phyloP scores from a whole-genome alignment of 2,329 filamentous ascomycete genomes.

The Teratosphaeria viscida region DNA sequence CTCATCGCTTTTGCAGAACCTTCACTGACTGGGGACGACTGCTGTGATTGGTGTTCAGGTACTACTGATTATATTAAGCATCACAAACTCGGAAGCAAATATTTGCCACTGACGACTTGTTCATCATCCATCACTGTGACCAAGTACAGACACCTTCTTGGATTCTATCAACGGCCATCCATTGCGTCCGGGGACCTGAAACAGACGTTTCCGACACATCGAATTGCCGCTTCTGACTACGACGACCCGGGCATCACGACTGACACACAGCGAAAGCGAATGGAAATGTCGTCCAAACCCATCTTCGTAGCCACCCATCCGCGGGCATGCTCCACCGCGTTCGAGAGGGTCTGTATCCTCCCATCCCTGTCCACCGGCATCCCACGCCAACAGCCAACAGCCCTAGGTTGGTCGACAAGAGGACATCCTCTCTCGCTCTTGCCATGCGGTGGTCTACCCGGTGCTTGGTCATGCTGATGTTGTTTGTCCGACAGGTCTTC shows the following conservation, averaged over 20 bases:
- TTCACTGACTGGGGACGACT: neutral
- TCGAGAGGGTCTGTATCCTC: constrained; percentile 64
- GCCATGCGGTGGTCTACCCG: neutral
- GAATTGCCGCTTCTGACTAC: neutral
- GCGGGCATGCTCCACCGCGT: constrained; percentile 89
- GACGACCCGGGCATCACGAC: constrained; percentile 1
- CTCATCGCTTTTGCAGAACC: neutral
- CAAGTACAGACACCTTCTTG: neutral
- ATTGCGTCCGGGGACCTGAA: neutral
- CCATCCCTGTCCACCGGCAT: neutral
- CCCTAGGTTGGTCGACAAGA: neutral
- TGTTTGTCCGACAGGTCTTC: constrained; percentile 56
- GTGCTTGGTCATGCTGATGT: neutral
- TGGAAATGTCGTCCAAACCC: constrained; percentile 59
- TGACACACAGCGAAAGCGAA: neutral
- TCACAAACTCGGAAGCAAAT: neutral
- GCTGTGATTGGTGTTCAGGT: neutral
- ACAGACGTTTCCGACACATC: neutral
- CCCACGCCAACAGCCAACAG: neutral
- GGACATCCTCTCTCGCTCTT: neutral
- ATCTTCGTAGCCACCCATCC: constrained; percentile 94
- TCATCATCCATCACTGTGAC: neutral
- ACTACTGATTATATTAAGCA: neutral
- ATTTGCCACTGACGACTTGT: neutral
- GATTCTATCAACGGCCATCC: neutral